Evolutionary conservation across 495 filamentous ascomycete genomes (phyloP).

Genomic region (Penicillium canescens): DNA sequence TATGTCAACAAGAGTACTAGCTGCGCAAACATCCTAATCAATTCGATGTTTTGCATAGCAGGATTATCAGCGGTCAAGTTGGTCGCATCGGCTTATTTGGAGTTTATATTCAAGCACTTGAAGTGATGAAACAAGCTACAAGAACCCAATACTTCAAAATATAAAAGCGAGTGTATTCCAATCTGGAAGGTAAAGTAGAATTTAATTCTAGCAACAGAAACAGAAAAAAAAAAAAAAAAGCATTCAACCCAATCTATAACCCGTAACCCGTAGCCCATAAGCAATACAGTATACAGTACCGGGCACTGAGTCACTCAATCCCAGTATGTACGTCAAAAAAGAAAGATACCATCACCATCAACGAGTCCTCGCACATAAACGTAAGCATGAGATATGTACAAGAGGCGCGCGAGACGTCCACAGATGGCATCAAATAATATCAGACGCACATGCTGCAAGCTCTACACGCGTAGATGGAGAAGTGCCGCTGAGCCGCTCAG

Average conservation of each 20-base stretch:
- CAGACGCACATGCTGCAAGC: background rate
- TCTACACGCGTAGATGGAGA: background rate
- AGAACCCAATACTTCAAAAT: too few relatives aligned
- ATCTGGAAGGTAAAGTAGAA: background rate
- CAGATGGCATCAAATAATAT: background rate
- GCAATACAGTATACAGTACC: conserved; percentile 1
- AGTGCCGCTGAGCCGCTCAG: background rate
- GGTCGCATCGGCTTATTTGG: too few relatives aligned
- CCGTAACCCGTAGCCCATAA: background rate
- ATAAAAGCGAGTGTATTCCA: conserved; percentile 4
- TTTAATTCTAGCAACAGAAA: background rate
- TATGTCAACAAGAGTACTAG: too few relatives aligned
- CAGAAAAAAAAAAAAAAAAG: background rate
- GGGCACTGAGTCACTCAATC: conserved; percentile 3
- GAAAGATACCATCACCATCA: background rate
- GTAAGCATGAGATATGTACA: background rate
- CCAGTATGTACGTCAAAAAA: conserved; percentile 2
- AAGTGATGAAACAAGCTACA: too few relatives aligned
- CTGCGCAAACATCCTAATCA: too few relatives aligned
- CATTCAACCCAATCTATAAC: background rate
- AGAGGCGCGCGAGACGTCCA: background rate
- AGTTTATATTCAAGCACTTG: too few relatives aligned
- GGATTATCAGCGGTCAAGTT: too few relatives aligned
- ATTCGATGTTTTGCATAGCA: too few relatives aligned
- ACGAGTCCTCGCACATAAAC: too few relatives aligned